Base-by-base conservation (phyloP, 441 rosid species). In the Pelargonium citronellum region DNA sequence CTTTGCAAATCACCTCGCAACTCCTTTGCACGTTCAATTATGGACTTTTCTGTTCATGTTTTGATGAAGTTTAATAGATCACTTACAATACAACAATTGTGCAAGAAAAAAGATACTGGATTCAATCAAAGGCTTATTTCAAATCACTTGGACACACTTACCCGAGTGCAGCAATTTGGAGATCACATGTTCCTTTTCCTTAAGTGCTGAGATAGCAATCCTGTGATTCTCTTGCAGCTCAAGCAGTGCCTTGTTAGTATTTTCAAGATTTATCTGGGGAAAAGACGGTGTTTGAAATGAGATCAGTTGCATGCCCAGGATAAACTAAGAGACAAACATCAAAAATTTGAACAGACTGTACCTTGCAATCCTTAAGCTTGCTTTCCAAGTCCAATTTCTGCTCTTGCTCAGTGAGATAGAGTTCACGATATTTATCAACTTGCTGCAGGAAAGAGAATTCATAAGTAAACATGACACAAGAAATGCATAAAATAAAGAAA, bases 351-450 rank as follows among this genome's bases (percentile, higher is more conserved):
- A 19, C 67, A 66, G 61, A 73, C 43, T 60, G 41, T 68, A 89
- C 98, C 93, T 87, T 86, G 78, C 87, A 91, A 47, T 83, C 83
- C 79, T 81, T 85, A 47, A 94, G 87, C 71, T 83, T 86, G 69
- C 86, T 80, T 83, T 87, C 85, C 17, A 82, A 47, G 57, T 88
- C 88, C 75, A 87, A 78, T 76, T 86, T 89, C 69, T 85, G 83
- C 69, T 87, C 95, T 79, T 89, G 89, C 84, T 87, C 97, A 66
- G 58, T 73, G 71, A 81, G 74, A 82, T 88, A 91, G 34, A 85
- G 89, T 73, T 88, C 91, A 0, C 80, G 84, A 71, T 80, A 88
- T 69, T 77, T 82, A 44, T 86, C 83, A 80, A 78, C 85, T 84
- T 94, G 78, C 98, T 94, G 89, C 72, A 79, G 62, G 68, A 64